Evolutionary conservation across 2,329 filamentous ascomycete genomes (phyloP).

Genomic region (Trichophaea hybrida): DNA sequence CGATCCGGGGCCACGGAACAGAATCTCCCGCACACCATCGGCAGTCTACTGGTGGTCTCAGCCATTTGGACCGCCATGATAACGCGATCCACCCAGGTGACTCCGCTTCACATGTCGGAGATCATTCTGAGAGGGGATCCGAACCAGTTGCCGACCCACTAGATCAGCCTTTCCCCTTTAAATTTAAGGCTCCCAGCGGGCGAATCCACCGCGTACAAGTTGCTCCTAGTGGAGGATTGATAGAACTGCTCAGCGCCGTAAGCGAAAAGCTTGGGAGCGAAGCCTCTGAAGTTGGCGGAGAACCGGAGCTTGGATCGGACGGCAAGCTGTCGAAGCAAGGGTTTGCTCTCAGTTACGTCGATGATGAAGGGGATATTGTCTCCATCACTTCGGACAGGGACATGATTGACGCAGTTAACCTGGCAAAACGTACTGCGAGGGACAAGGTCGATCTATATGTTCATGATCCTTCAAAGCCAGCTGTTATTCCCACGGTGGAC

Average conservation of each 20-base stretch:
- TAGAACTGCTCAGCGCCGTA: constrained; percentile 61
- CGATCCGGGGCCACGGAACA: constrained; percentile 48
- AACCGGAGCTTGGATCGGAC: constrained; percentile 55
- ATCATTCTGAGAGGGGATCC: constrained; percentile 61
- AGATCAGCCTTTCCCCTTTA: constrained; percentile 84
- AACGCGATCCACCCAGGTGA: constrained; percentile 57
- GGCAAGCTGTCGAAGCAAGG: constrained; percentile 62
- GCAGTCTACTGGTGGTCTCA: constrained; percentile 35
- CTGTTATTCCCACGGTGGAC: constrained; percentile 40
- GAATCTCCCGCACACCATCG: constrained; percentile 46
- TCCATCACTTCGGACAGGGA: constrained; percentile 95
- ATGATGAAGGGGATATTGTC: constrained; percentile 92
- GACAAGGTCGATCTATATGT: constrained; percentile 98
- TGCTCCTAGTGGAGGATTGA: constrained; percentile 62
- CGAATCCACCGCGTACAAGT: constrained; percentile 88
- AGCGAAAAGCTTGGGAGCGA: constrained; percentile 73
- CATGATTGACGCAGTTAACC: constrained; percentile 71
- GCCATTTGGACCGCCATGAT: constrained; percentile 17
- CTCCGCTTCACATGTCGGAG: constrained; percentile 82
- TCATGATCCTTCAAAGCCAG: constrained; percentile 82
- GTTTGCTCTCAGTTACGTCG: constrained; percentile 87
- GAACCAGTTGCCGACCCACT: constrained; percentile 38
- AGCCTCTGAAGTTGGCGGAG: constrained; percentile 68
- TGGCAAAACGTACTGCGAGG: constrained; percentile 59
- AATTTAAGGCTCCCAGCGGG: constrained; percentile 94